Percentiles rank a stretch among this genome's conserved stretches.
These are phyloP conservation scores for Salix viminalis DNA, from an alignment of 345 rosid genomes.

Conservation along the genomic window DNA sequence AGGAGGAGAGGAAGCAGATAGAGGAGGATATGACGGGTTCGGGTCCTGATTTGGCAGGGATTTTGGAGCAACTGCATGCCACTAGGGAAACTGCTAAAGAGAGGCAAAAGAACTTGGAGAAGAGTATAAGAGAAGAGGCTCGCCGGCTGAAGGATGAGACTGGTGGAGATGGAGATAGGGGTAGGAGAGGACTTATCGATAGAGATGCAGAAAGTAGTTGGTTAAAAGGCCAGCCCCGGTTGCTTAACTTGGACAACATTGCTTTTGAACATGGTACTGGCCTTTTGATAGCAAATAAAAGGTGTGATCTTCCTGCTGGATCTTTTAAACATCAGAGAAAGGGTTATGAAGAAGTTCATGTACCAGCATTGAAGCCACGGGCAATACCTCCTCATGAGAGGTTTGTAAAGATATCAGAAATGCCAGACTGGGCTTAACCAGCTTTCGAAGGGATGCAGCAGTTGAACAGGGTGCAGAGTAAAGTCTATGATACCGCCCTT, in stretches of 20 bases:
- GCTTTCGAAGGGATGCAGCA: constrained; percentile 90
- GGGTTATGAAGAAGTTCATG: constrained; percentile 94
- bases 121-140: constrained; percentile 95
- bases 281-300: constrained; percentile 81
- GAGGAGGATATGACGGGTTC: constrained; percentile 75
- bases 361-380: constrained; percentile 67
- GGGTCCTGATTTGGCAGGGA: constrained; percentile 68
- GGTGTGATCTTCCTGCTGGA: constrained; percentile 77
- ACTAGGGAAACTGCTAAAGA: constrained; percentile 93
- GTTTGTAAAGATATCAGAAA: constrained; percentile 69
- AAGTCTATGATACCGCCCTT: constrained; percentile 79
- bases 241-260: constrained; percentile 73
- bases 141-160: constrained; percentile 78
- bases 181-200: constrained; percentile 53
- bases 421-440: constrained; percentile 95
- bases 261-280: constrained; percentile 80
- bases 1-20: constrained; percentile 66
- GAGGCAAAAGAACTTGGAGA: constrained; percentile 86
- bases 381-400: constrained; percentile 55
- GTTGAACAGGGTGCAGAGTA: constrained; percentile 92
- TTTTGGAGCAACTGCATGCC: constrained; percentile 89
- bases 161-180: constrained; percentile 59
- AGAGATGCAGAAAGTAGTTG: constrained; percentile 73
- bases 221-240: constrained; percentile 77
- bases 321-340: constrained; percentile 58